Percentiles rank a stretch among this genome's conserved stretches.
Conservation (phyloP, 192 early-diverging fungal genomes). For the Podila minutissima region DNA sequence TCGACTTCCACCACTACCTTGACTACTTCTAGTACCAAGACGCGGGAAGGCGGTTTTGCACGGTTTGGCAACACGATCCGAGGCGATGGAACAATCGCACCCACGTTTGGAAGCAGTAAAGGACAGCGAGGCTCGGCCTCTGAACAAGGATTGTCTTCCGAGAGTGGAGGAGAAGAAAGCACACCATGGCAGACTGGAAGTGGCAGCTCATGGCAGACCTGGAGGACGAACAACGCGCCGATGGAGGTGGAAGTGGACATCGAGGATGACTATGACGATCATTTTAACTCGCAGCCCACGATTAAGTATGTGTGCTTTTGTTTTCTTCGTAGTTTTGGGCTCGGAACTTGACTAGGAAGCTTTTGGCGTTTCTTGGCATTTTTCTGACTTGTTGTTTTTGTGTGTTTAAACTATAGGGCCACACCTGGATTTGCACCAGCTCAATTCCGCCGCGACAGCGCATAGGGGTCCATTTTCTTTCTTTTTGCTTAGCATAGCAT, state of each 20-base stretch:
- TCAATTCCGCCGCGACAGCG: constrained; percentile 10
- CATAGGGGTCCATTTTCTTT: background rate
- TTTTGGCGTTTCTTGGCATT: no score
- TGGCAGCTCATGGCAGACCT: constrained; percentile 1
- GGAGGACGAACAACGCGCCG: background rate
- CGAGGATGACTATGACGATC: constrained; percentile 3
- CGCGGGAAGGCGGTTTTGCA: constrained; percentile 27
- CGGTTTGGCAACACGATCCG: constrained; percentile 6
- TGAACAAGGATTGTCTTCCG: background rate
- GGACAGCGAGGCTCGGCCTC: background rate
- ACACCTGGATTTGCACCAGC: constrained; percentile 46
- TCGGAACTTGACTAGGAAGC: background rate
- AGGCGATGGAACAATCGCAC: background rate
- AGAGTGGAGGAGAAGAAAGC: background rate
- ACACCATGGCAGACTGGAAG: background rate
- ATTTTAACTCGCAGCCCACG: background rate
- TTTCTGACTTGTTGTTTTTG: background rate
- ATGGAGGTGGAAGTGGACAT: constrained; percentile 3
- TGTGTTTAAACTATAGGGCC: background rate
- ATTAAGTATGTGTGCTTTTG: constrained; percentile 18
- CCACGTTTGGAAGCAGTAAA: background rate
- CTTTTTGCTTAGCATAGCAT: background rate
- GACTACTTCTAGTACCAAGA: background rate
- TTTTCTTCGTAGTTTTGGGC: background rate
- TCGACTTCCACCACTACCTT: background rate